Base-by-base conservation (phyloP, 2,329 filamentous ascomycete species). In the Hypoxylon sp. region DNA sequence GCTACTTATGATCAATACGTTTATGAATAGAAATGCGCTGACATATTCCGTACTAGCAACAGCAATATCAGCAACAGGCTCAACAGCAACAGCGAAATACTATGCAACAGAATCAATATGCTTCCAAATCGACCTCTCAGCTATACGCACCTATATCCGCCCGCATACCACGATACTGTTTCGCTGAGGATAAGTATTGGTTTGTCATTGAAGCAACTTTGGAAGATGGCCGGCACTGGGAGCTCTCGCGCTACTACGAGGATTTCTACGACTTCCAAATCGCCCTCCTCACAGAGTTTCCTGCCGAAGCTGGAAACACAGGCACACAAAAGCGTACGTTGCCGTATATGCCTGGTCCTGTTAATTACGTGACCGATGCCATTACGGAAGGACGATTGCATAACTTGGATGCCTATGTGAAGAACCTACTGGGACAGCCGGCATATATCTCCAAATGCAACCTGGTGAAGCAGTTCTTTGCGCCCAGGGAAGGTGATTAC, bases 261-360 rank as follows among this genome's bases (percentile, higher is more conserved):
- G 96, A 98, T 82, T 99, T 99, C 78, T 99, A 98, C 81, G 96
- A 98, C 79, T 95, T 98, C 79, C 96, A 99, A 79, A 98, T 98
- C 76, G 93, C 94, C 32, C 89, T 99, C 7, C 88, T 99, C 52
- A 95, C 94, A 48, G 93, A 90, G 71, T 98, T 98, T 76, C 95
- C 96, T 21, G 90, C 92, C 36, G 96, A 98, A 80, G 95, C 96
- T 38, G 96, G 96, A 59, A 96, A 97, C 76, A 92, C 90, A 17
- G 91, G 91, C 48, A 87, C 86, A 53, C 90, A 94, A 76, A 90
- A 91, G 76, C 91, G 96, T 61, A 93, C 91, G 7, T 82, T 99
- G 11, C 96, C 96, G 1, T 98, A 97, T 79, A 99, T 99, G 96
- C 96, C 96, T 9, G 96, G 96, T 5, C 96, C 96, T 2, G 95